phyloP scores from a whole-genome alignment of 2,329 filamentous ascomycete species.

The Colletotrichum spinosum region DNA sequence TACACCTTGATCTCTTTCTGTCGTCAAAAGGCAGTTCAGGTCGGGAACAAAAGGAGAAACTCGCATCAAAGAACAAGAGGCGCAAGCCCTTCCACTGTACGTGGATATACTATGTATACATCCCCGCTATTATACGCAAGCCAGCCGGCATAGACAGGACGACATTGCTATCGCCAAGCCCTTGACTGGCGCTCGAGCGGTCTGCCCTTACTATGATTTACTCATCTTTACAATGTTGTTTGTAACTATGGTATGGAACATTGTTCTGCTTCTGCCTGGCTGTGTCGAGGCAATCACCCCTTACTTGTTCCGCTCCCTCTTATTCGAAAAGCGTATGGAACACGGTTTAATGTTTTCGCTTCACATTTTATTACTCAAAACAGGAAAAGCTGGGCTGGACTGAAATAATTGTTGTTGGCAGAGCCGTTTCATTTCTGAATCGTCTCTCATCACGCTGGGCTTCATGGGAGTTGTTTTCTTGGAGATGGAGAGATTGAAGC shows the following conservation, averaged over 20 bases:
- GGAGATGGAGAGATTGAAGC: constrained; percentile 3
- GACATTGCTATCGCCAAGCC: constrained; percentile 9
- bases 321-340: constrained; percentile 4
- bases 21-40: constrained; percentile 12
- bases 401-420: constrained; percentile 5
- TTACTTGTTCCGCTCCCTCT: neutral
- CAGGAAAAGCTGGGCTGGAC: constrained; percentile 23
- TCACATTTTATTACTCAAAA: constrained; percentile 8
- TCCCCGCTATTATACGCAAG: constrained; percentile 11
- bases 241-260: constrained; percentile 11
- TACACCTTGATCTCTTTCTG: constrained; percentile 10
- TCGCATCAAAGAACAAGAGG: constrained; percentile 35
- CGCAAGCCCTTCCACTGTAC: constrained; percentile 29
- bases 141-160: constrained; percentile 30
- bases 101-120: neutral
- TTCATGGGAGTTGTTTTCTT: constrained; percentile 8
- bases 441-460: neutral
- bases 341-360: constrained; percentile 19
- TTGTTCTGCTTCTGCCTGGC: constrained; percentile 20
- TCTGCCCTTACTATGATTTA: constrained; percentile 16
- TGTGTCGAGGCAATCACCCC: constrained; percentile 8
- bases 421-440: constrained; percentile 14
- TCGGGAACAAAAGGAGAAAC: constrained; percentile 13
- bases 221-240: constrained; percentile 4
- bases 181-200: constrained; percentile 5